A percentile compares a stretch with the other conserved stretches of the same genome.
Evolutionary conservation across 495 filamentous ascomycete genomes (phyloP).

Genomic region (Neurospora sp.): DNA sequence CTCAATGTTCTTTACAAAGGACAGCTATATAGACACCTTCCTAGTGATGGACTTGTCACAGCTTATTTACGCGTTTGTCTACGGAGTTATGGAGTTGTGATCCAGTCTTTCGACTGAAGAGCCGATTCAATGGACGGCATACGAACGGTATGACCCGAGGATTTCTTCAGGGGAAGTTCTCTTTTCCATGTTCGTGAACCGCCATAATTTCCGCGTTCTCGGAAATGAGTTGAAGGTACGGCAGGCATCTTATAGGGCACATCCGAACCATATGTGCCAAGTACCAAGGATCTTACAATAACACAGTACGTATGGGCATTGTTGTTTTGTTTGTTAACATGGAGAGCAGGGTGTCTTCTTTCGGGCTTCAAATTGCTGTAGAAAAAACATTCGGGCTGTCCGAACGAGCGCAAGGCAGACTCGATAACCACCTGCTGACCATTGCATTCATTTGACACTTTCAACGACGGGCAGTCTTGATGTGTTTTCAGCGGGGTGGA

Average conservation of each 20-base stretch:
- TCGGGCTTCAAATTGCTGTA: not conserved
- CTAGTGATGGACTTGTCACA: not conserved
- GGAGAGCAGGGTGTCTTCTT: not conserved
- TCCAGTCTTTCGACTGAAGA: not conserved
- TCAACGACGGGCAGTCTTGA: not conserved
- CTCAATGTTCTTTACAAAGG: not conserved
- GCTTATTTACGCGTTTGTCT: not conserved
- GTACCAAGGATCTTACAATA: not conserved
- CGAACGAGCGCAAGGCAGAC: not conserved
- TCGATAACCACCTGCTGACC: not conserved
- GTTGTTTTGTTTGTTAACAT: not conserved
- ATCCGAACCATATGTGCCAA: not conserved
- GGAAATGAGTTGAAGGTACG: not conserved
- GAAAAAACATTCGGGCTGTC: not conserved
- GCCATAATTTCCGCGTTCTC: not conserved
- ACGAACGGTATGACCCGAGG: not conserved
- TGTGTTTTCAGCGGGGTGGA: not conserved
- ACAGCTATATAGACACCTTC: not conserved
- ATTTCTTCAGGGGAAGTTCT: not conserved
- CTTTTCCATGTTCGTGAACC: not conserved
- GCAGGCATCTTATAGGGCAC: not conserved
- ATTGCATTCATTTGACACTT: not conserved
- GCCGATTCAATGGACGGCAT: not conserved
- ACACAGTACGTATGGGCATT: not conserved
- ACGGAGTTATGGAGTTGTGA: not conserved